Percentiles rank a stretch among this genome's conserved stretches.
Evolutionary conservation across 305 asterid species (phyloP).

Genomic region (Lippia alba): DNA sequence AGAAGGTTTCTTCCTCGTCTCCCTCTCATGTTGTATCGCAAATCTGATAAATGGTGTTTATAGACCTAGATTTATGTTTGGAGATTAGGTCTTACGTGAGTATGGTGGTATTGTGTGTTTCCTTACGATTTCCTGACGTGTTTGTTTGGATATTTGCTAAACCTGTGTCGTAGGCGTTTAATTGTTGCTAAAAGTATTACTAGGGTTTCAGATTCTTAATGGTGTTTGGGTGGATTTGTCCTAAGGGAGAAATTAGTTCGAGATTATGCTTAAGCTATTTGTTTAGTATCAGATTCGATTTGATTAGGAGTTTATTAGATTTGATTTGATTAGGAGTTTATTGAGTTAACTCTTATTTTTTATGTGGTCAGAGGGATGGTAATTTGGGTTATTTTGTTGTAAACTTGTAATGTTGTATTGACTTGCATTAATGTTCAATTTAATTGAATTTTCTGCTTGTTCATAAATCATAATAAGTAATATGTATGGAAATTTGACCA

Average conservation of each 20-base stretch:
- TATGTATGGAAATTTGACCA: neutral
- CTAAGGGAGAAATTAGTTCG: neutral
- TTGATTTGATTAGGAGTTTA: constrained; percentile 6
- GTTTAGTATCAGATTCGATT: too few relatives aligned
- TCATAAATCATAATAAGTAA: too few relatives aligned
- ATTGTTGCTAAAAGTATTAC: neutral
- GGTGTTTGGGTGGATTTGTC: neutral
- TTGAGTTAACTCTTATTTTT: neutral
- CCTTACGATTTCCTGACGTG: neutral
- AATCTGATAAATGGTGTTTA: constrained; percentile 1
- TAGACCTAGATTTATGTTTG: constrained; percentile 3
- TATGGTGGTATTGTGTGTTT: neutral
- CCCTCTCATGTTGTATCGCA: neutral
- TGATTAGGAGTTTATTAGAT: constrained; percentile 5
- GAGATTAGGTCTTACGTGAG: neutral
- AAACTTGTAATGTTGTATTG: neutral
- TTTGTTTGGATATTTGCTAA: neutral
- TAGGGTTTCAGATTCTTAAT: constrained; percentile 29
- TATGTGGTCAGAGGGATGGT: neutral
- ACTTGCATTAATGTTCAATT: neutral
- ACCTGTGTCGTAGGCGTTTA: constrained; percentile 7
- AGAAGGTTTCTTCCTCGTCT: constrained; percentile 29
- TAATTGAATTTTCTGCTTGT: constrained; percentile 5
- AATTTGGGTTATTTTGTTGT: too few relatives aligned
- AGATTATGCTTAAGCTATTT: neutral